Percentiles rank a stretch among this genome's conserved stretches.
Evolutionary conservation across 2,329 filamentous ascomycete genomes (phyloP).

Genomic region (Rhexocercosporidium sp.): DNA sequence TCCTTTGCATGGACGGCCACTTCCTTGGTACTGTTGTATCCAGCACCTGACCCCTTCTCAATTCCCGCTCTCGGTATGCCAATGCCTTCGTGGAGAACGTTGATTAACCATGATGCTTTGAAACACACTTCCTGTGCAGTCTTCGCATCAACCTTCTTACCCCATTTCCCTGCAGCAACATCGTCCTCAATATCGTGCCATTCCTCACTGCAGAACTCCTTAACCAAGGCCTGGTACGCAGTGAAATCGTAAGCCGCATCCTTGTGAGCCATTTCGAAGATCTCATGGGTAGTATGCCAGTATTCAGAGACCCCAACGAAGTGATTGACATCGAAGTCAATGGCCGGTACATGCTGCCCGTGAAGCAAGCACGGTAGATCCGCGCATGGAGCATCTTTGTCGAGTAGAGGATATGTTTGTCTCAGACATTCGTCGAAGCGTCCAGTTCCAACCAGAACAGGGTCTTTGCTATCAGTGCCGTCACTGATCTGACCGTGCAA

Average conservation of each 20-base stretch:
- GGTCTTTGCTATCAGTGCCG: slow-evolving; percentile 47
- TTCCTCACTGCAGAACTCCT: slow-evolving; percentile 81
- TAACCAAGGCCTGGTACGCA: slow-evolving; percentile 85
- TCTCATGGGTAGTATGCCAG: slow-evolving; percentile 97
- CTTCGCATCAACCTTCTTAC: slow-evolving; percentile 73
- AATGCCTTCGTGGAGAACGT: slow-evolving; percentile 93
- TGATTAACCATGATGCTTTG: slow-evolving; percentile 98
- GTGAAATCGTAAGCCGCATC: slow-evolving; percentile 87
- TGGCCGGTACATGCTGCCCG: slow-evolving; percentile 89
- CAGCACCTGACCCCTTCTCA: slow-evolving; percentile 60
- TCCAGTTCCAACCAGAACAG: slow-evolving; percentile 79
- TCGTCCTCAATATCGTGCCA: slow-evolving; percentile 78
- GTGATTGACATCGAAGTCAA: slow-evolving; percentile 97
- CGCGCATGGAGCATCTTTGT: slow-evolving; percentile 84
- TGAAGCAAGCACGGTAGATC: slow-evolving; percentile 88
- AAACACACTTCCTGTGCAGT: slow-evolving; percentile 91
- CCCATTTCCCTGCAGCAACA: slow-evolving; percentile 70
- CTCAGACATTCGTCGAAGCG: slow-evolving; percentile 84
- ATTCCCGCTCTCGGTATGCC: slow-evolving; percentile 86
- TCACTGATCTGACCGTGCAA: slow-evolving; percentile 66
- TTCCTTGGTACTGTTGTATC: slow-evolving; percentile 74
- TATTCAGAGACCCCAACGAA: slow-evolving; percentile 98
- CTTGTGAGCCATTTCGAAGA: slow-evolving; percentile 78
- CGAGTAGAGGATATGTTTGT: slow-evolving; percentile 82
- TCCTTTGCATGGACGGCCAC: slow-evolving; percentile 71